Evolutionary conservation across 2,329 filamentous ascomycete genomes (phyloP), one percentile per base, ranked within the genome.

Genomic region (Apiospora koreana): DNA sequence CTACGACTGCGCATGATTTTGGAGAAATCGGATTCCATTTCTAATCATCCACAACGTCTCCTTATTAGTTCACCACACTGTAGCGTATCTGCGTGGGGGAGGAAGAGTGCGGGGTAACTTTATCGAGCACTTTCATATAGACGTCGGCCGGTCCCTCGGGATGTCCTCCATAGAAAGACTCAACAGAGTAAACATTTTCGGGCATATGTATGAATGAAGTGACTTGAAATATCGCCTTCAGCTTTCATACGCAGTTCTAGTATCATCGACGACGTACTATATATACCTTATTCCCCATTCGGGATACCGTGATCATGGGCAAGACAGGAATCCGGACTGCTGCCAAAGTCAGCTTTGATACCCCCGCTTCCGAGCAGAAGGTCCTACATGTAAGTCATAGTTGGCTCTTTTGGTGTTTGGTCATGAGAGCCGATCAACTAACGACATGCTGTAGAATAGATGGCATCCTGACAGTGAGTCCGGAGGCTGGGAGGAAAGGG

Each of bases 391-490:
- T 93, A 85, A 78, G 89, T 80, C 21, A n/a, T 23, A 14, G 41
- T 28, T 23, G 70, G 74, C 69, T 12, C 46, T 64, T 50, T 42
- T 66, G 48, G 46, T 48, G 64, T 54, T n/a, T 50, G 41, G 42
- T 71, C 71, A 72, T 70, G n/a, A 48, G 18, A 41, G 4, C 14
- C 28, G 3, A 6, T 46, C 25, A 45, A 9, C 23, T 45, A 31
- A 66, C 14, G 6, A 8, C 31, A 12, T 38, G 31, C 5, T n/a
- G 10, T 74, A 94, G 92, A 98, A 98, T 77, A 87, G 94, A 80
- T 97, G 94, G 95, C 95, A 98, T 78, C 95, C 95, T 45, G 94
- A 97, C 74, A 92, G 93, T 94, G 86, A 68, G 86, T 77, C 5
- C 3, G 25, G 12, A n/a, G 2, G 21, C 10, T 10, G 21, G 9